phyloP scores from a whole-genome alignment of 176 grass and related monocot genomes.

The Triticum aestivum region DNA sequence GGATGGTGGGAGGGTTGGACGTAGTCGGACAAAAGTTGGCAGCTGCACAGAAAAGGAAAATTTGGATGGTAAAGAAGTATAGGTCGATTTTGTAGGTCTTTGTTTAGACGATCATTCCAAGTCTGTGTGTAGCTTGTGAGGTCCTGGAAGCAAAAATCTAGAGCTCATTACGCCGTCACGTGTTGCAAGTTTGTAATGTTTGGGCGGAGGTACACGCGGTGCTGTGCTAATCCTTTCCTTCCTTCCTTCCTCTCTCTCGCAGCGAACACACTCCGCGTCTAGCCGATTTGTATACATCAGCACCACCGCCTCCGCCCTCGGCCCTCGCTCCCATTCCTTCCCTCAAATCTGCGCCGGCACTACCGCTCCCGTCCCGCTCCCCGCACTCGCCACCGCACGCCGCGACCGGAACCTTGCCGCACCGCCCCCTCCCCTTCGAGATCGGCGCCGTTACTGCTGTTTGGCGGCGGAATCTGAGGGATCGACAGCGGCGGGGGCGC shows the following conservation, averaged over 20 bases:
- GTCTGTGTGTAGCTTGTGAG: too few species aligned
- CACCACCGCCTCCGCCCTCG: conserved; percentile 16
- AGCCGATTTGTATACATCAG: conserved; percentile 38
- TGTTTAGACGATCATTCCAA: neutral
- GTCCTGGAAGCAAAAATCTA: neutral
- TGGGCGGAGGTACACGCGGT: neutral
- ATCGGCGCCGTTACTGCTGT: conserved; percentile 31
- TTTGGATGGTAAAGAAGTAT: too few species aligned
- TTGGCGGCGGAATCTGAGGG: conserved; percentile 33
- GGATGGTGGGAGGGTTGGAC: too few species aligned
- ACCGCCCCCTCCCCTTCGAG: conserved; percentile 25
- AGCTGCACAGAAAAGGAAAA: too few species aligned
- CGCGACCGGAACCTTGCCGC: conserved; percentile 7
- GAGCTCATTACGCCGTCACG: neutral
- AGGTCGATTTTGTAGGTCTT: too few species aligned
- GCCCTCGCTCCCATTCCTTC: neutral
- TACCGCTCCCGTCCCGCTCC: conserved; percentile 38
- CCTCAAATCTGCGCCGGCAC: conserved; percentile 28
- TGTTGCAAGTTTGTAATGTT: neutral
- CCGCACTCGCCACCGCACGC: conserved; percentile 27
- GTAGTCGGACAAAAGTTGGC: too few species aligned
- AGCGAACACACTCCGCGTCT: conserved; percentile 12
- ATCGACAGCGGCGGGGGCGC: neutral
- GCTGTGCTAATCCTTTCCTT: conserved; percentile 8
- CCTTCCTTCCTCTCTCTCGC: neutral